Evolutionary conservation across 2,329 filamentous ascomycete genomes (phyloP).

Genomic region (Fusarium sp.): DNA sequence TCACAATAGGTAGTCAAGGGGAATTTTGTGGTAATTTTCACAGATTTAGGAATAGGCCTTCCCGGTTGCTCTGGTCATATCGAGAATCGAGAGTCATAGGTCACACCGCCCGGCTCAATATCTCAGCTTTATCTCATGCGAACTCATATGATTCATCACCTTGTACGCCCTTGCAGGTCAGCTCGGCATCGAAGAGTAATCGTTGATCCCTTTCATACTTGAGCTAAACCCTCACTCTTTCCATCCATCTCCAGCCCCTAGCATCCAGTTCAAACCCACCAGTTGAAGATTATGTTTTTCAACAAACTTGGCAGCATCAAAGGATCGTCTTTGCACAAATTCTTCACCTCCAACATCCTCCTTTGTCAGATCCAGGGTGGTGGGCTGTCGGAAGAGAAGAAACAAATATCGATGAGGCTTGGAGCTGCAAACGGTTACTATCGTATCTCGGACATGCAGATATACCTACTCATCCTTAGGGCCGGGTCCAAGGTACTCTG

Average conservation of each 20-base stretch:
- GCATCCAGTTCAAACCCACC: slow-evolving; percentile 60
- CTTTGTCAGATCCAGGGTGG: slow-evolving; percentile 49
- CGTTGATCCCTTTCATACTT: neutral
- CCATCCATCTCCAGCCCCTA: slow-evolving; percentile 59
- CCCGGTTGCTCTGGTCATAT: too few species aligned
- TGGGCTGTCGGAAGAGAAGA: slow-evolving; percentile 57
- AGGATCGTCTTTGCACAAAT: slow-evolving; percentile 58
- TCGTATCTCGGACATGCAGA: neutral
- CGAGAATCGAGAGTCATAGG: too few species aligned
- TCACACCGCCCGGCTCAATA: too few species aligned
- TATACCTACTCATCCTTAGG: slow-evolving; percentile 59
- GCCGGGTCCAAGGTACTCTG: slow-evolving; percentile 57
- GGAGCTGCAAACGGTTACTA: slow-evolving; percentile 47
- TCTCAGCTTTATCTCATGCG: too few species aligned
- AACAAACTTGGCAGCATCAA: slow-evolving; percentile 54
- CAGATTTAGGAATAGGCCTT: too few species aligned
- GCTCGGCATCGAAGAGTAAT: neutral
- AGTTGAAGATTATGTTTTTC: slow-evolving; percentile 52
- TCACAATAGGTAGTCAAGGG: neutral
- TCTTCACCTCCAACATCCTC: slow-evolving; percentile 60
- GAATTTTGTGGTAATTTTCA: too few species aligned
- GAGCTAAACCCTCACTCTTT: slow-evolving; percentile 28
- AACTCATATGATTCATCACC: too few species aligned
- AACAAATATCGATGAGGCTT: slow-evolving; percentile 62
- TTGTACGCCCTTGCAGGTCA: too few species aligned